Evolutionary conservation across 1,284 basidiomycete species (phyloP).

Genomic region (Phlebopus sp.): DNA sequence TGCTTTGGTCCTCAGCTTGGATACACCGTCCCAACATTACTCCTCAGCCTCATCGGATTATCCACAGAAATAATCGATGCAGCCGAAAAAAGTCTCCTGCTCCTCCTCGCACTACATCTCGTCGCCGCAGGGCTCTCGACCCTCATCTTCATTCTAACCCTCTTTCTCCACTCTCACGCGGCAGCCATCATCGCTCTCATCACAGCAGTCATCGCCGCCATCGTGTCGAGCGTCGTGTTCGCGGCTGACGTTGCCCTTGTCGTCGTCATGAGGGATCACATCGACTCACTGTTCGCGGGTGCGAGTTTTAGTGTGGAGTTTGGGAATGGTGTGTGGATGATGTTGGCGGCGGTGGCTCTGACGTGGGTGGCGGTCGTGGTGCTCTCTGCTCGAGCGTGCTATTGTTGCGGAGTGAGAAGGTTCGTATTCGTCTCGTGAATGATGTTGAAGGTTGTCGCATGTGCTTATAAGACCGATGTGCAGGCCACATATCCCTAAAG

Average conservation of each 20-base stretch:
- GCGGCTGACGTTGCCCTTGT: conserved; percentile 62
- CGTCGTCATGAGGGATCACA: conserved; percentile 44
- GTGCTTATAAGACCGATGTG: conserved; percentile 11
- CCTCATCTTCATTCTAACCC: conserved; percentile 48
- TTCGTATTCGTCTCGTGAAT: conserved; percentile 16
- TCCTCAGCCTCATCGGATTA: conserved; percentile 44
- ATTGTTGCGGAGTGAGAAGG: conserved; percentile 60
- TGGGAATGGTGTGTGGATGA: conserved; percentile 74
- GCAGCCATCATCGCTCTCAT: conserved; percentile 60
- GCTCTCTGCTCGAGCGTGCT: conserved; percentile 60
- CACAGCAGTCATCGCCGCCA: conserved; percentile 49
- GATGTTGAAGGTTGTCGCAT: neutral
- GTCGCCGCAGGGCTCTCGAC: conserved; percentile 58
- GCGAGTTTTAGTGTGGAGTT: conserved; percentile 45
- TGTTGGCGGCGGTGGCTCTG: conserved; percentile 48
- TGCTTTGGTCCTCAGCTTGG: conserved; percentile 62
- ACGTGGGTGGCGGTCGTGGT: conserved; percentile 61
- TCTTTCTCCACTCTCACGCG: conserved; percentile 54
- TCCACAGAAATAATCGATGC: conserved; percentile 41
- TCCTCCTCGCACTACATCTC: conserved; percentile 64
- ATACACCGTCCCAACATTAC: conserved; percentile 43
- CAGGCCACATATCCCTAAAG: conserved; percentile 10
- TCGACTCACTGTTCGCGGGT: conserved; percentile 41
- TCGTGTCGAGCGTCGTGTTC: conserved; percentile 54
- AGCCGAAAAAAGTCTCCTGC: conserved; percentile 51